Base-by-base conservation (phyloP, 2,329 filamentous ascomycete species). In the Cladosporium sp. region DNA sequence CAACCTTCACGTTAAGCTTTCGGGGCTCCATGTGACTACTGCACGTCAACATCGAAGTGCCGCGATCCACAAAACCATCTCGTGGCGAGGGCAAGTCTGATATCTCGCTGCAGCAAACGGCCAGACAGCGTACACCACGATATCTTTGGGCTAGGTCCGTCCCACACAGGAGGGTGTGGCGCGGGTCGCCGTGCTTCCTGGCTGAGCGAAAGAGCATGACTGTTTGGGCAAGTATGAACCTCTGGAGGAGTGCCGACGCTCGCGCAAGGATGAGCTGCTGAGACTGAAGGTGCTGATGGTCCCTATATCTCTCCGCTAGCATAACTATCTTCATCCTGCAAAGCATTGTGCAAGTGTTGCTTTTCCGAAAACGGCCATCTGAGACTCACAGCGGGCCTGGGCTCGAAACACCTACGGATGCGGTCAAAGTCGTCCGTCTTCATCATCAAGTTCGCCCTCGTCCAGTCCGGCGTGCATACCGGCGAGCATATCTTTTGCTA, bases 361-460 rank as follows among this genome's bases (percentile, higher is more conserved):
- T 43, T 53, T 62, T 63, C 62, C 61, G 61, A 57, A 65, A 65
- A 50, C 62, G 60, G 62, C 60, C 53, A 53, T 50, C 53, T 58
- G 56, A 61, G 57, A 59, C 53, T 59, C 48, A 51, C 49, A 55
- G 51, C 52, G 52, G 57, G 60, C 55, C 59, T 56, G 58, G 60
- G 53, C 59, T 53, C 58, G 54, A 60, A 55, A 63, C 57, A 59
- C 52, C 49, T 53, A 63, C 62, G 61, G 51, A 65, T 64, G 61
- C 62, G 62, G 62, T 60, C 57, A 50, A 50, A 49, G 45, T 55
- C 55, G 52, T 56, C 57, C 62, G 61, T 59, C 57, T 62, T 62
- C 59, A 61, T 59, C 56, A 54, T 43, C 46, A 40, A 40, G 27
- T 50, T 46, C 48, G 36, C 49, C 42, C 32, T 55, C 48, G 25